Base-by-base conservation (phyloP, 768 basidiomycete species). In the Auricularia sp. region DNA sequence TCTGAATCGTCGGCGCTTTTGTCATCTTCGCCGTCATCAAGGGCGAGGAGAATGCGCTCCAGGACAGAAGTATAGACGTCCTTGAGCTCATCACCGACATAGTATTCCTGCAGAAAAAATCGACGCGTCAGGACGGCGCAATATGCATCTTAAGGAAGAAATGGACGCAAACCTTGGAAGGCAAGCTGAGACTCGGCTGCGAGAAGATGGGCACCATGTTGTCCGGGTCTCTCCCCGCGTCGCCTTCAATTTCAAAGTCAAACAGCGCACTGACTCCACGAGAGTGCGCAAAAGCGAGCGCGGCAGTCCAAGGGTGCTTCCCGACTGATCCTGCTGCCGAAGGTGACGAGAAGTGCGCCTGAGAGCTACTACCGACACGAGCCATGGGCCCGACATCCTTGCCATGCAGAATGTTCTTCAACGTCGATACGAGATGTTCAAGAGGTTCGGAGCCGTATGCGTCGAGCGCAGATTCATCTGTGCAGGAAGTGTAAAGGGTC, bases 281-380 rank as follows among this genome's bases (percentile, higher is more conserved):
- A 29, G 95, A 91, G 72, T 98, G 94, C 62, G 96, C 78, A 73
- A 84, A 97, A 6, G 91, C 86, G 56, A 97, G 73, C 0, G 91
- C 87, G 51, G 88, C 86, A 2, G 95, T 97, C 66, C 97, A 73
- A 4, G 56, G 56, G 33, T 59, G 56, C 56, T 59, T 59, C 29
- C 88, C 87, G 4, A 64, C 61, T 35, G 67, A 67, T 64, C 36
- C 71, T 81, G 78, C 34, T 74, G 61, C 7, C 14, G 36, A 12
- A 59, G 56, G 23, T 10, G 8, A 14, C 29, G 53, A 14, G 29
- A 61, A 42, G 29, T 34, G 54, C 36, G n/a, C 29, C 39, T 39
- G 35, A n/a, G 14, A 29, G 42, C 21, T 29, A 12, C 16, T 14
- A 11, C 3, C 16, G 21, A 12, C 36, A 18, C 16, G 29, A 18